phyloP scores from a whole-genome alignment of 2,329 filamentous ascomycete species.

The Paracamarosporium sp. region DNA sequence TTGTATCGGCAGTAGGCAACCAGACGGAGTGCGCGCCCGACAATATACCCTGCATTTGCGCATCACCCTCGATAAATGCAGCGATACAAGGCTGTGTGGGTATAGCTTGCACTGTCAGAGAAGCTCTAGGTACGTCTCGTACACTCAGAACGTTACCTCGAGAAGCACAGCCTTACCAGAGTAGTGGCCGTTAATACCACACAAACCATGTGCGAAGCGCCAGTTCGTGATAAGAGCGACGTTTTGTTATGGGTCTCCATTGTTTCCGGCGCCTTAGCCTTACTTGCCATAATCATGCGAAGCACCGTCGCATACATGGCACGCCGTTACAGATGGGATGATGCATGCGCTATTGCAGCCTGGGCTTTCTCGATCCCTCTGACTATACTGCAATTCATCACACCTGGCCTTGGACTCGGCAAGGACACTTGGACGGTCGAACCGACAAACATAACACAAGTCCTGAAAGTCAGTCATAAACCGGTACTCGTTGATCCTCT shows the following conservation, averaged over 20 bases:
- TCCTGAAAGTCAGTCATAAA: slow-evolving; percentile 30
- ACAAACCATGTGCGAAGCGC: slow-evolving; percentile 39
- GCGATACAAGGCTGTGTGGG: slow-evolving; percentile 19
- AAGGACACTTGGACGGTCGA: slow-evolving; percentile 59
- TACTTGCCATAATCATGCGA: slow-evolving; percentile 41
- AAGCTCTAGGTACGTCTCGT: slow-evolving; percentile 13
- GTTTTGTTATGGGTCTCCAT: slow-evolving; percentile 30
- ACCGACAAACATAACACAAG: slow-evolving; percentile 48
- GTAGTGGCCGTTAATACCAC: slow-evolving; percentile 48
- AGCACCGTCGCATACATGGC: slow-evolving; percentile 8
- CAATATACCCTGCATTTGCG: slow-evolving; percentile 20
- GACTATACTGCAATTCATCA: slow-evolving; percentile 13
- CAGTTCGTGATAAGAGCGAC: slow-evolving; percentile 41
- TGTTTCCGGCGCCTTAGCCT: slow-evolving; percentile 25
- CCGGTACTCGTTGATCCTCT: neutral
- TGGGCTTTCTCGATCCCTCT: slow-evolving; percentile 14
- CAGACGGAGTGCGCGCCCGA: slow-evolving; percentile 14
- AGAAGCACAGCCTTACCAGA: neutral
- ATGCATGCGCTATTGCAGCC: slow-evolving; percentile 17
- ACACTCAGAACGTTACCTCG: neutral
- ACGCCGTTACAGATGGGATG: slow-evolving; percentile 15
- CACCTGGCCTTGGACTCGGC: slow-evolving; percentile 48
- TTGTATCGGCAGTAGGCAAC: slow-evolving; percentile 6
- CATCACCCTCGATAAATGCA: slow-evolving; percentile 6
- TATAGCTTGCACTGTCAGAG: slow-evolving; percentile 16